A percentile compares a stretch with the other conserved stretches of the same genome.
These are phyloP conservation scores for Phytophthora cryptogea DNA, from an alignment of 352 stramenopile species.

Conservation along the genomic window DNA sequence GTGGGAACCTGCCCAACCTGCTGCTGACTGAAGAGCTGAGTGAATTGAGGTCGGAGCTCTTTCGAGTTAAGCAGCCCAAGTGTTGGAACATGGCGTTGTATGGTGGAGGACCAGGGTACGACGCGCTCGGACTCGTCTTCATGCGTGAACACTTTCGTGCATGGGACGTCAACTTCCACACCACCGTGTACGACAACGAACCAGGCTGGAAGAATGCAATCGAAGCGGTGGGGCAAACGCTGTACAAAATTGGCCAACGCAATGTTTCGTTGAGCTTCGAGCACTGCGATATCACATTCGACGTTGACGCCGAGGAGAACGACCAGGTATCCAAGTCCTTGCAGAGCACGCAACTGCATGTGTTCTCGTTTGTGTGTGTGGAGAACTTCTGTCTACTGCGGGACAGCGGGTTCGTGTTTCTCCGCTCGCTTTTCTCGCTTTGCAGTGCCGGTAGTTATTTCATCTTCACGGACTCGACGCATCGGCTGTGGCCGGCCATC, in stretches of 20 bases:
- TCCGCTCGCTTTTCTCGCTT: constrained; percentile 52
- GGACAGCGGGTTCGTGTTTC: constrained; percentile 50
- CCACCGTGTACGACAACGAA: constrained; percentile 76
- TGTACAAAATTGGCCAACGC: constrained; percentile 27
- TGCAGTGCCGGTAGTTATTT: constrained; percentile 50
- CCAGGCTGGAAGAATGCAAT: constrained; percentile 59
- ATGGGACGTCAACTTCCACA: constrained; percentile 46
- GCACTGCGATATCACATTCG: constrained; percentile 64
- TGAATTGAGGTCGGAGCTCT: constrained; percentile 56
- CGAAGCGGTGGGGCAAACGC: constrained; percentile 31
- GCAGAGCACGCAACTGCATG: constrained; percentile 44
- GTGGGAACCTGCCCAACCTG: constrained; percentile 65
- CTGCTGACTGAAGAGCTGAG: constrained; percentile 57
- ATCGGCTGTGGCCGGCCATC: constrained; percentile 71
- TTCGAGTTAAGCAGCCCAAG: constrained; percentile 32
- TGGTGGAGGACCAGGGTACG: constrained; percentile 63
- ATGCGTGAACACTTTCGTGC: constrained; percentile 61
- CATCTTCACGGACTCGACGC: constrained; percentile 73
- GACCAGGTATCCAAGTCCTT: constrained; percentile 31
- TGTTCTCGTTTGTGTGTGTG: constrained; percentile 78
- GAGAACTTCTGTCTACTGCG: constrained; percentile 67
- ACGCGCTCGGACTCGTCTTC: constrained; percentile 57
- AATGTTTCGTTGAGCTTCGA: constrained; percentile 48
- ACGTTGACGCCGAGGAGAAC: constrained; percentile 46
- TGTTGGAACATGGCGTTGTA: constrained; percentile 61